Percentiles rank a stretch among this genome's conserved stretches.
Conservation (phyloP, 2,329 filamentous ascomycete genomes). For the Botrytis medusae region DNA sequence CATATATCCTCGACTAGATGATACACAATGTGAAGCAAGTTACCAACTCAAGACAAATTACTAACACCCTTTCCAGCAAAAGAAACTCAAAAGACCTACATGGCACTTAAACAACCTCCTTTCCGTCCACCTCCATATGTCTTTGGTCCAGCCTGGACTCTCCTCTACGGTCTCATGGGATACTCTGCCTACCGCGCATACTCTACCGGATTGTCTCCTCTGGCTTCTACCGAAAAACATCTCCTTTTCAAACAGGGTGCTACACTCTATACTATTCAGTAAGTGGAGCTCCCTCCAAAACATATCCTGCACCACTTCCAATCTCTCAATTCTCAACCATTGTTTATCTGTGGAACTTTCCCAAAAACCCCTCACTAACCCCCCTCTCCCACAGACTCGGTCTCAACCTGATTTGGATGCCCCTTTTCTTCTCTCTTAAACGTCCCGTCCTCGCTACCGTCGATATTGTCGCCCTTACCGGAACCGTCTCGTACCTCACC, state of each 20-base stretch:
- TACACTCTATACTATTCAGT: constrained; percentile 78
- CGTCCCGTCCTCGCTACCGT: constrained; percentile 71
- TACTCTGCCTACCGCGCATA: constrained; percentile 83
- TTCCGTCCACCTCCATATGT: constrained; percentile 59
- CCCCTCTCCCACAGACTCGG: constrained; percentile 50
- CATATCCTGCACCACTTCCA: neutral
- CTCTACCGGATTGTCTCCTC: constrained; percentile 57
- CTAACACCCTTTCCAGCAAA: constrained; percentile 45
- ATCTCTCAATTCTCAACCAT: neutral
- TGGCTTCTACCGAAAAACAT: constrained; percentile 30
- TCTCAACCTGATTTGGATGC: constrained; percentile 87
- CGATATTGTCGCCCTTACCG: constrained; percentile 72
- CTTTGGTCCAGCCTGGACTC: constrained; percentile 66
- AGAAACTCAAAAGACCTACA: constrained; percentile 62
- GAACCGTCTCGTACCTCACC: constrained; percentile 70
- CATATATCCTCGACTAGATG: neutral
- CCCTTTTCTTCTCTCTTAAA: constrained; percentile 81
- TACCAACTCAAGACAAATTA: neutral
- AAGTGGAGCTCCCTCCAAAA: neutral
- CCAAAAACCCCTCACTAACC: neutral
- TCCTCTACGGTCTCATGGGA: constrained; percentile 77
- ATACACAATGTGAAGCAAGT: neutral
- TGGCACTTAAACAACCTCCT: constrained; percentile 66
- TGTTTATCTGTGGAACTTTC: neutral
- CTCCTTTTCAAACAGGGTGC: constrained; percentile 62